Base-by-base conservation (phyloP, 1,284 basidiomycete genomes). In the Peniophora sp. region DNA sequence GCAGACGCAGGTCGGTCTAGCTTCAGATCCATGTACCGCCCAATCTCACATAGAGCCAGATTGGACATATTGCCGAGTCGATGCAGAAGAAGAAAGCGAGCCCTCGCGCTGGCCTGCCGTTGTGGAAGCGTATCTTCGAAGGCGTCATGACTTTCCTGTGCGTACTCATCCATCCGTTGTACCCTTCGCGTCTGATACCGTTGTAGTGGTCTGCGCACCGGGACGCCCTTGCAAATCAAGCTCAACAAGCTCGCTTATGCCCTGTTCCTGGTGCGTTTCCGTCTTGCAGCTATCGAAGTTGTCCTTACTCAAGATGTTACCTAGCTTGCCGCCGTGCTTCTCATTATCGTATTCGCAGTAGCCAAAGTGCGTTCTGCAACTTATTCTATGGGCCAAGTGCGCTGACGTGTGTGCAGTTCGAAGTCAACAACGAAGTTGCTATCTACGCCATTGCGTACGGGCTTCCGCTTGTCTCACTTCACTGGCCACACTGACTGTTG, bases 211-310 rank as follows among this genome's bases (percentile, higher is more conserved):
- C 52, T 57, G 9, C 51, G 52, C 20, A 62, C 63, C 3, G 72
- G 71, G 5, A 83, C 80, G 0, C 83, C 79, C 1, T 72, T 84
- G 3, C 82, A 84, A 63, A 78, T 79, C 62, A 83, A 81, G 63
- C 68, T 78, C 23, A 61, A 62, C 60, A 78, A 73, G 57, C 73
- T 86, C 24, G 83, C 83, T 22, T 41, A 41, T n/a, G 15, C 15
- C 9, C 39, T 41, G 15, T 41, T 41, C 15, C n/a, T 41, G 39
- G 39, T 41, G 8, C 9, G 39, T 41, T 41, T 5, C 15, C 39
- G 8, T 9, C 39, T 41, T 11, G 11, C n/a, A 11, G 15, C 6
- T 6, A 6, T 41, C 39, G 39, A 41, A n/a, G 15, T 41, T 22
- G 39, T 6, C n/a, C 20, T 22, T 41, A 15, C 8, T 15, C n/a